Evolutionary conservation across 2,329 filamentous ascomycete species (phyloP), one percentile per base, ranked within the genome.

Genomic region (Claviceps digitariae): DNA sequence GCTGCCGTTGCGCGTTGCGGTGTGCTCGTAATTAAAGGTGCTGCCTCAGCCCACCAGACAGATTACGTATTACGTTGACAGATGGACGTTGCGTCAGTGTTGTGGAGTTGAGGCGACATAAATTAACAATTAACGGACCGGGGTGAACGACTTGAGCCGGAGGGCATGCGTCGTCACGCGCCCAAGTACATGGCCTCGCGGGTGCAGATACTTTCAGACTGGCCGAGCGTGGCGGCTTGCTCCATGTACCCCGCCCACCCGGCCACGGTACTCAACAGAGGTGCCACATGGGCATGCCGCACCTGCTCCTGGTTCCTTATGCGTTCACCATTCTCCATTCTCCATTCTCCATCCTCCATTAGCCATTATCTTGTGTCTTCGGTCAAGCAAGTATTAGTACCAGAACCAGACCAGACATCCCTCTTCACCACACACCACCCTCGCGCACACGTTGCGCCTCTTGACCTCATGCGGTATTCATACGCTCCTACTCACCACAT

Each of bases 1-100:
- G 34, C n/a, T n/a, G n/a, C n/a, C 31, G 12, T 12, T 31, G 48
- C 27, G 3, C 5, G 2, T 29, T 29, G 27, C 20, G 29, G 31
- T 44, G 17, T 40, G 31, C 36, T 38, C 36, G 13, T 23, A 7
- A 21, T 21, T 38, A 44, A 53, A 53, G 54, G 48, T 40, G 21
- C 31, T 38, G 50, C 50, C 21, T 46, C 29, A 38, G 51, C 31
- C 17, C 27, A 27, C 21, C 40, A 20, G 23, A 27, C 17, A 29
- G 9, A 27, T 31, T 40, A 29, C 27, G 27, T n/a, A 29, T 29
- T 4, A 52, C 44, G 43, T 47, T 40, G 43, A 21, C 12, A 31
- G 31, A 52, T 34, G 51, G 21, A 50, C 1, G 48, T 54, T 51
- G 48, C 52, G 48, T 51, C 52, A 48, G 52, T 48, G 48, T 13